phyloP scores from a whole-genome alignment of 1,284 basidiomycete genomes.

The Testicularia cyperi region DNA sequence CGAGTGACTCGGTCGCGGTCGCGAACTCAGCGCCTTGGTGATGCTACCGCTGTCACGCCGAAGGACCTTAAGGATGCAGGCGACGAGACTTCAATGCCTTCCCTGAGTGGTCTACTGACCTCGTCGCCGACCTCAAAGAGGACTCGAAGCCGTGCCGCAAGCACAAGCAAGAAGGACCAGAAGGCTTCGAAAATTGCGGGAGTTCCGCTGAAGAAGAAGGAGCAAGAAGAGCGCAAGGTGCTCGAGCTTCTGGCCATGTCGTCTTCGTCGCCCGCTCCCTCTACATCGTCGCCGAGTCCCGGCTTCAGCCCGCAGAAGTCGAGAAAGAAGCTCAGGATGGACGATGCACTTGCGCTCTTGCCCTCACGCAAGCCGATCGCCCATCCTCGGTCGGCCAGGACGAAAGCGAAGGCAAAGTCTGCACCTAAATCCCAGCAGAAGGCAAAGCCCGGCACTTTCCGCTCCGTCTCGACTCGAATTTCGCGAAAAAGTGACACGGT shows the following conservation, averaged over 20 bases:
- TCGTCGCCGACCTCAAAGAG: neutral
- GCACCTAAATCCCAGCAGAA: constrained; percentile 1
- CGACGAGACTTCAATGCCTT: no score
- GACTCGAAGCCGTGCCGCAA: neutral
- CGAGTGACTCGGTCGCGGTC: no score
- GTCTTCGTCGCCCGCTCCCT: constrained; percentile 5
- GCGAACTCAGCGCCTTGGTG: no score
- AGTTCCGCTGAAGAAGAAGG: constrained; percentile 10
- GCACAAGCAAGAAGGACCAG: neutral
- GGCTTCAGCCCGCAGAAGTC: neutral
- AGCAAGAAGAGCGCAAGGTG: constrained; percentile 7
- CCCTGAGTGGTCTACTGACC: no score
- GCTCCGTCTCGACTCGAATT: no score
- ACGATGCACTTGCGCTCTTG: constrained; percentile 9
- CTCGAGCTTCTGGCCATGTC: constrained; percentile 4
- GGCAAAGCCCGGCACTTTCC: neutral
- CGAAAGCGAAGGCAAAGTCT: neutral
- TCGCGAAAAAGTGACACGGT: no score
- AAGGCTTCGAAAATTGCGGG: no score
- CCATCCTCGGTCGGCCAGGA: no score
- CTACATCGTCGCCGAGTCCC: constrained; percentile 3
- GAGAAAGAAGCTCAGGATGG: constrained; percentile 10
- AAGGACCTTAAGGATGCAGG: no score
- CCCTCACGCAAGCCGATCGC: constrained; percentile 5
- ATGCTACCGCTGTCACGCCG: no score